Base-by-base conservation (phyloP, 2,329 filamentous ascomycete species). In the Colletotrichum gloeosporioides region DNA sequence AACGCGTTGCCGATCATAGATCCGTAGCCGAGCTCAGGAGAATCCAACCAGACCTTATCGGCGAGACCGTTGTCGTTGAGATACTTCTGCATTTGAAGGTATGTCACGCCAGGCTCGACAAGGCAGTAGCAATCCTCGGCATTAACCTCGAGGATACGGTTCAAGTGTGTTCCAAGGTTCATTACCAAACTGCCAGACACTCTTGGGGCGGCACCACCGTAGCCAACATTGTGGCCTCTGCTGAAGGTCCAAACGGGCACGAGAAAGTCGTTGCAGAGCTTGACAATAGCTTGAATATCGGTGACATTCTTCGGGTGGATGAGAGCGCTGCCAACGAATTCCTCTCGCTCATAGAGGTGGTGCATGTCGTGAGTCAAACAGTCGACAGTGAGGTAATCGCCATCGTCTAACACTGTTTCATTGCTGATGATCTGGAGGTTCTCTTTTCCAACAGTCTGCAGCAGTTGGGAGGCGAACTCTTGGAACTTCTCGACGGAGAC, bases 41-140 rank as follows among this genome's bases (percentile, higher is more conserved):
- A 81, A 78, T 90, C 84, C 69, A 87, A 81, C 87, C 86, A 86
- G 79, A 89, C 77, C 66, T 83, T 80, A 27, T 85, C 76, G 15
- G 83, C 80, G 7, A 89, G 79, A 27, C 84, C 84, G 67, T 84
- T 81, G 79, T 84, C 81, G 76, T 85, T 81, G n/a, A 90, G 80
- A 68, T 88, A 85, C n/a, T 90, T 85, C 76, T 91, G 85, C 9
- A 92, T 82, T 32, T 86, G 85, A 71, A 87, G 86, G 78, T 87
- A 91, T 0, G 89, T 88, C 0, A 92, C 90, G 1, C 90, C 90
- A 0, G 90, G 90, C 79, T 92, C 90, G 6, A 92, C 85, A 1
- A 92, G 81, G 57, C 85, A 88, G 71, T 85, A 89, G 25, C 87
- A 88, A 57, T 86, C 86, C 18, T 89, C 86, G 1, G 84, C 85